Percentiles rank a stretch among this genome's conserved stretches.
These are phyloP conservation scores for Achaetomium macrosporum DNA, from an alignment of 2,329 filamentous ascomycete species.

Conservation along the genomic window DNA sequence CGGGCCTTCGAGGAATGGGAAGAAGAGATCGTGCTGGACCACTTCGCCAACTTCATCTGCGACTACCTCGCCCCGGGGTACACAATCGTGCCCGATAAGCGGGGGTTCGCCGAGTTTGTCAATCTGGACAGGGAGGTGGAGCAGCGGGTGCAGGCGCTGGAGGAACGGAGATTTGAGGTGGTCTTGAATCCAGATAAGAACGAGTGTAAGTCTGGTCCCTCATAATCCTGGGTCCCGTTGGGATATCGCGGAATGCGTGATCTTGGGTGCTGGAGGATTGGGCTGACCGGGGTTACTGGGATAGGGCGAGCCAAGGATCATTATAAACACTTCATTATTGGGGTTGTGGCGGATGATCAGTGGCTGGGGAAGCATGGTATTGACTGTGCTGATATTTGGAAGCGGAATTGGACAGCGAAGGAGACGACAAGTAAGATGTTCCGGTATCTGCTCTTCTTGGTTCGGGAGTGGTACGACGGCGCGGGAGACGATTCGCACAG, in stretches of 20 bases:
- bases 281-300: background rate
- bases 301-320: constrained; percentile 9
- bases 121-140: constrained; percentile 8
- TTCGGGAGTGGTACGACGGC: constrained; percentile 10
- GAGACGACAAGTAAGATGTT: constrained; percentile 11
- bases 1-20: constrained; percentile 10
- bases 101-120: constrained; percentile 5
- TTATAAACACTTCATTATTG: constrained; percentile 15
- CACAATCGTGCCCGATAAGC: constrained; percentile 7
- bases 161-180: constrained; percentile 4
- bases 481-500: background rate
- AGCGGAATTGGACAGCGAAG: constrained; percentile 2
- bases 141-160: constrained; percentile 3
- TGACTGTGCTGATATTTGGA: background rate
- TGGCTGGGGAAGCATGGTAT: constrained; percentile 5
- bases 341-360: constrained; percentile 12
- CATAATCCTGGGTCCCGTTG: no score
- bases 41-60: constrained; percentile 15
- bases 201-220: constrained; percentile 6
- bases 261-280: no score
- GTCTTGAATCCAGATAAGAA: constrained; percentile 12
- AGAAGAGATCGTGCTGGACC: constrained; percentile 11
- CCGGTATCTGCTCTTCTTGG: constrained; percentile 7
- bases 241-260: no score
- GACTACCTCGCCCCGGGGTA: constrained; percentile 12